phyloP scores from a whole-genome alignment of 805 yeast genomes.

The Wickerhamomyces bisporus region DNA sequence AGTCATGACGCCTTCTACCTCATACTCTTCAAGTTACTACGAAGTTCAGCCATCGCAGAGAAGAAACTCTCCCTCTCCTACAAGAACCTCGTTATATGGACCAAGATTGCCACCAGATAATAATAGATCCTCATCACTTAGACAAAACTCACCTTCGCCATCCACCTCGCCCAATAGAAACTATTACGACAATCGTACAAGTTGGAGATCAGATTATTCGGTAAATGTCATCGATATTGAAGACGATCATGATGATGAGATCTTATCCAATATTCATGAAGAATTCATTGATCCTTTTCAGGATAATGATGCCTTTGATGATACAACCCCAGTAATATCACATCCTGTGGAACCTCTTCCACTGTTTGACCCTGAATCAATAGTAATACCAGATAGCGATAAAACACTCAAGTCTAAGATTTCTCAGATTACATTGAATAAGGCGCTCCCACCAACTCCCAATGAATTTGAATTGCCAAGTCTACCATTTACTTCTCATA shows the following conservation, averaged over 20 bases:
- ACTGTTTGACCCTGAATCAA: conserved; percentile 6
- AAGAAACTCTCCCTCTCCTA: neutral
- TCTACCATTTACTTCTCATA: conserved; percentile 50
- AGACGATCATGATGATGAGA: conserved; percentile 6
- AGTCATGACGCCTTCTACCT: conserved; percentile 9
- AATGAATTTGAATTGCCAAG: conserved; percentile 40
- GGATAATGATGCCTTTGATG: no score
- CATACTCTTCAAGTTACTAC: conserved; percentile 1
- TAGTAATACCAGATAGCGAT: conserved; percentile 9
- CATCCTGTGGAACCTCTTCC: no score
- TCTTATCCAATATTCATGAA: neutral
- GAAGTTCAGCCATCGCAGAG: neutral
- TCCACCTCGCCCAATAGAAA: conserved; percentile 22
- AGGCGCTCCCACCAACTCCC: conserved; percentile 38
- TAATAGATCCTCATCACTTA: conserved; percentile 3
- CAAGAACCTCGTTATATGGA: conserved; percentile 15
- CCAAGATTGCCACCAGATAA: conserved; percentile 19
- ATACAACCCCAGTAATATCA: neutral
- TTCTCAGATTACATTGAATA: neutral
- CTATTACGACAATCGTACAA: conserved; percentile 23
- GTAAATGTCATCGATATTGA: conserved; percentile 11
- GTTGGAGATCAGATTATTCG: conserved; percentile 25
- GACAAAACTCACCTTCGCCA: conserved; percentile 9
- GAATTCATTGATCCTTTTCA: neutral
- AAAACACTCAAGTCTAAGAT: no score